Base-by-base conservation (phyloP, 495 filamentous ascomycete species). In the Tuber brumale region DNA sequence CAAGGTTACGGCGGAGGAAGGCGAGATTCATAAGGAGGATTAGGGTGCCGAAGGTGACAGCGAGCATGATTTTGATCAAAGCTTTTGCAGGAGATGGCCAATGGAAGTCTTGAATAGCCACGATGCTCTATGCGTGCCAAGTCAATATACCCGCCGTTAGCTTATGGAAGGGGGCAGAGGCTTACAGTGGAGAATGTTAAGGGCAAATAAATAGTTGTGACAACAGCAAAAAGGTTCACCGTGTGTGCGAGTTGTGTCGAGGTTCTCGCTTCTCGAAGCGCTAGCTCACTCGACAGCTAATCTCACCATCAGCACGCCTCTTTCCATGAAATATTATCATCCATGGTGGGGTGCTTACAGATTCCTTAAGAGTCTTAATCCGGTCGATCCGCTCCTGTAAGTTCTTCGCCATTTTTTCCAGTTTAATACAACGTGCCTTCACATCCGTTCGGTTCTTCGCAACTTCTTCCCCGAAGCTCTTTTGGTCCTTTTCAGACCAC, bases 161-260 rank as follows among this genome's bases (percentile, higher is more conserved):
- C 57, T 18, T 66, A 66, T 3, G 12, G 57, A 27, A 31, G 57
- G 27, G 57, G 9, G n/a, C n/a, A 71, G 27, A 7, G 39, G 23
- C 37, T 10, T 41, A 41, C 43, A 10, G 70, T 42, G n/a, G 70
- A 41, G 27, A 71, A 71, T 3, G 39, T 71, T 45, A 71, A 45
- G 10, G 70, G 70, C 18, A 71, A 31, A 31, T 42, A 71, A 31
- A 71, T 45, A 19, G 27, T 31, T 45, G 70, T 71, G 14, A 71
- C 70, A 16, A 71, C 35, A 14, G 70, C 43, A 71, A 71, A 71
- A 42, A 71, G 35, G 4, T 45, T 45, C 21, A 71, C 43, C 10
- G 39, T 71, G 0, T 71, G 21, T n/a, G 70, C 70, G 39, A 42
- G 70, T 9, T 71, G 70, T 71, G 70, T 71, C 10, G 70, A 71